phyloP scores from a whole-genome alignment of 257 asterid genomes.

The Vinca minor region DNA sequence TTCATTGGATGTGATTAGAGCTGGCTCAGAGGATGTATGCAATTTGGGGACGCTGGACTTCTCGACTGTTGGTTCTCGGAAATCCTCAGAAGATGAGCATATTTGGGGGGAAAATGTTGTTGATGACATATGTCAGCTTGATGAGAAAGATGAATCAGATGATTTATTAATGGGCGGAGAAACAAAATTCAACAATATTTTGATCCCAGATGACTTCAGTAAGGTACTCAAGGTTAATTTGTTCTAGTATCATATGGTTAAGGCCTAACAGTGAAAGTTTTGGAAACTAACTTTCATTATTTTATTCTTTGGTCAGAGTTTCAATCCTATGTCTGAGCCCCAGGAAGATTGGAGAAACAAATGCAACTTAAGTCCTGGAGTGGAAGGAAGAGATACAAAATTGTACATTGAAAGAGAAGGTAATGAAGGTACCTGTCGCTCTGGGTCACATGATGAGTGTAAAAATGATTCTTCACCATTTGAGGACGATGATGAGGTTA shows the following conservation, averaged over 20 bases:
- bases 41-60: slow-evolving; percentile 33
- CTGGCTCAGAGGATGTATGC: slow-evolving; percentile 30
- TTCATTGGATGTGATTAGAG: slow-evolving; percentile 15
- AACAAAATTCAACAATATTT: slow-evolving; percentile 10
- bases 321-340: slow-evolving; percentile 28
- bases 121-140: slow-evolving; percentile 30
- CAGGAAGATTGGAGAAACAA: slow-evolving; percentile 23
- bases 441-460: slow-evolving; percentile 16
- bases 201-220: slow-evolving; percentile 15
- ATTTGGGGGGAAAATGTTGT: slow-evolving; percentile 6
- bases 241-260: background rate
- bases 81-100: slow-evolving; percentile 14
- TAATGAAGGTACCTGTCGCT: slow-evolving; percentile 5
- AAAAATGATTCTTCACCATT: slow-evolving; percentile 16
- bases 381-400: slow-evolving; percentile 5
- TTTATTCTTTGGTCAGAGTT: slow-evolving; percentile 22
- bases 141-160: slow-evolving; percentile 21
- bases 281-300: background rate
- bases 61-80: slow-evolving; percentile 18
- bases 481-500: slow-evolving; percentile 42
- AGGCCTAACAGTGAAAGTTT: background rate
- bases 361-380: slow-evolving; percentile 10
- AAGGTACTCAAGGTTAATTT: slow-evolving; percentile 22
- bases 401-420: slow-evolving; percentile 11
- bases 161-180: slow-evolving; percentile 12